Evolutionary conservation across 2,329 filamentous ascomycete genomes (phyloP).

Genomic region (Cercospora sp.): DNA sequence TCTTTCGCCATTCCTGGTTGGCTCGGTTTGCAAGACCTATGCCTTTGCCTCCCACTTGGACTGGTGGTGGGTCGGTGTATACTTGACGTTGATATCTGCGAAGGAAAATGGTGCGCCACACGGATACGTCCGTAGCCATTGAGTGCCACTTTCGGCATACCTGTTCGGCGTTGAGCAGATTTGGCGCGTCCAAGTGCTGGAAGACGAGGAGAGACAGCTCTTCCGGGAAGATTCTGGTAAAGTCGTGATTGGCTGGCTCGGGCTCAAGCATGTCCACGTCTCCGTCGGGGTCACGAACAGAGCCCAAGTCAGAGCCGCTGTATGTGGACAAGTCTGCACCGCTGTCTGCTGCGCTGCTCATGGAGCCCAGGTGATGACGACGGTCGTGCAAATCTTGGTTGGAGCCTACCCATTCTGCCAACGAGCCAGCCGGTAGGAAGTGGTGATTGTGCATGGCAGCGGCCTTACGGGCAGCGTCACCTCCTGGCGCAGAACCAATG

Average conservation of each 20-base stretch:
- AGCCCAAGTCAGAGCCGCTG: conserved; percentile 27
- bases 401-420: conserved; percentile 10
- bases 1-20: conserved; percentile 78
- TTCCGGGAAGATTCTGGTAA: conserved; percentile 54
- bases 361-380: conserved; percentile 33
- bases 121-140: conserved; percentile 57
- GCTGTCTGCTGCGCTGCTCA: conserved; percentile 41
- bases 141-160: conserved; percentile 61
- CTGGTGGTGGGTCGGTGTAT: conserved; percentile 48
- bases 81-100: conserved; percentile 53
- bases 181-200: conserved; percentile 59
- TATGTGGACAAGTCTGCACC: conserved; percentile 40
- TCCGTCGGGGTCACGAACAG: conserved; percentile 35
- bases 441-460: conserved; percentile 33
- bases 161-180: conserved; percentile 56
- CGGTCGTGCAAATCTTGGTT: conserved; percentile 27
- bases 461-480: conserved; percentile 37
- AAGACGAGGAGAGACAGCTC: conserved; percentile 62
- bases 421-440: background rate
- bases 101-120: conserved; percentile 65
- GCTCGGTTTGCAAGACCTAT: conserved; percentile 53
- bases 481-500: conserved; percentile 30
- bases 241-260: conserved; percentile 23
- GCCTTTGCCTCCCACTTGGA: conserved; percentile 54
- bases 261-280: conserved; percentile 34